A percentile compares a stretch with the other conserved stretches of the same genome.
These are phyloP conservation scores for Blastobotrys chiropterorum DNA, from an alignment of 805 yeast species.

Conservation along the genomic window DNA sequence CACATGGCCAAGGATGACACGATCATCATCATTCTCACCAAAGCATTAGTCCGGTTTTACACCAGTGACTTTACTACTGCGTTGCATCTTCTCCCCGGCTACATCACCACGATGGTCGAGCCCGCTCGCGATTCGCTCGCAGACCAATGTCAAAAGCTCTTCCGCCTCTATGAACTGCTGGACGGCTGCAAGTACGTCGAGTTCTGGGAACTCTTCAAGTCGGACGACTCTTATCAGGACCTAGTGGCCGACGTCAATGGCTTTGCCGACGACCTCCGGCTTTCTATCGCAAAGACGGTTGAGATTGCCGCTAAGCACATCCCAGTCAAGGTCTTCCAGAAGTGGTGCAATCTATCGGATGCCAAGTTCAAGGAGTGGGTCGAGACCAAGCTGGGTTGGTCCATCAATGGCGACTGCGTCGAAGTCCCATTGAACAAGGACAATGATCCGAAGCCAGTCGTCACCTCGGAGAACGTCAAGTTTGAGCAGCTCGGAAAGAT, in stretches of 20 bases:
- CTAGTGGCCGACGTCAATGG: slow-evolving; percentile 30
- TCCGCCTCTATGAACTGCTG: slow-evolving; percentile 25
- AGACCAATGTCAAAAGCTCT: slow-evolving; percentile 25
- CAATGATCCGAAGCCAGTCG: slow-evolving; percentile 27
- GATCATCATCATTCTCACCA: slow-evolving; percentile 35
- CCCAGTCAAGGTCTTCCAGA: slow-evolving; percentile 23
- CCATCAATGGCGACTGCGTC: slow-evolving; percentile 21
- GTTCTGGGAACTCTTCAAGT: slow-evolving; percentile 29
- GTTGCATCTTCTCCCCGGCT: slow-evolving; percentile 41
- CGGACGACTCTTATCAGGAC: slow-evolving; percentile 29
- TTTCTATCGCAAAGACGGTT: slow-evolving; percentile 28
- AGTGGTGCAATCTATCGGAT: slow-evolving; percentile 27
- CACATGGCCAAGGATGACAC: slow-evolving; percentile 33
- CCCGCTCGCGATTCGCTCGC: slow-evolving; percentile 23
- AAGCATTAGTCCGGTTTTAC: slow-evolving; percentile 38
- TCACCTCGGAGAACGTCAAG: slow-evolving; percentile 23
- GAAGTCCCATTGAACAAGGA: slow-evolving; percentile 24
- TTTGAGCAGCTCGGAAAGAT: slow-evolving; percentile 29
- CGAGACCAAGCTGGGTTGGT: slow-evolving; percentile 24
- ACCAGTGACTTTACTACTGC: slow-evolving; percentile 40
- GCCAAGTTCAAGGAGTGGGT: slow-evolving; percentile 26
- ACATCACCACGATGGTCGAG: slow-evolving; percentile 27
- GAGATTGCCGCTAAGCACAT: slow-evolving; percentile 25
- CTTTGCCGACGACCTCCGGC: slow-evolving; percentile 30
- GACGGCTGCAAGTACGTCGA: slow-evolving; percentile 28